Evolutionary conservation across 441 rosid genomes (phyloP).

Genomic region (Jatropha podagrica): DNA sequence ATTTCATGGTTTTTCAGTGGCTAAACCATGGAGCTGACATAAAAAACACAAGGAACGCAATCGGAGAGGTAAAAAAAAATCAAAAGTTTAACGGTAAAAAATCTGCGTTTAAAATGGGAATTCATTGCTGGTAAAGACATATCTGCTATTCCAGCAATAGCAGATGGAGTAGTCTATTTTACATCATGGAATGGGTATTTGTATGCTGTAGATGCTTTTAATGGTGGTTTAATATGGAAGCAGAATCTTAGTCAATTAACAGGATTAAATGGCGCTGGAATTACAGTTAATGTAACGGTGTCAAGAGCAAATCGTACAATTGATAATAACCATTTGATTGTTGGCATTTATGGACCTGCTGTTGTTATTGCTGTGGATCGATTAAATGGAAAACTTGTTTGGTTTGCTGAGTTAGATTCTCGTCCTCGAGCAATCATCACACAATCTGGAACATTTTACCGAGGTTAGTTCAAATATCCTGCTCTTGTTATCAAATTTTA

Average conservation of each 20-base stretch:
- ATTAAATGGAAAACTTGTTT: slow-evolving; percentile 33
- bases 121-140: slow-evolving; percentile 49
- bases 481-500: background rate
- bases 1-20: slow-evolving; percentile 34
- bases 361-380: slow-evolving; percentile 34
- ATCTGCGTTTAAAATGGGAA: slow-evolving; percentile 36
- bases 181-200: slow-evolving; percentile 50
- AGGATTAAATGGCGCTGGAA: slow-evolving; percentile 30
- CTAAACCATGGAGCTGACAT: slow-evolving; percentile 42
- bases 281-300: slow-evolving; percentile 27
- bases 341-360: slow-evolving; percentile 42
- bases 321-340: slow-evolving; percentile 27
- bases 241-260: slow-evolving; percentile 38
- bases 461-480: slow-evolving; percentile 22
- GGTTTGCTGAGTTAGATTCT: slow-evolving; percentile 31
- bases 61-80: slow-evolving; percentile 30
- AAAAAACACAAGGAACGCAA: slow-evolving; percentile 33
- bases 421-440: slow-evolving; percentile 36
- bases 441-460: slow-evolving; percentile 35
- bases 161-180: slow-evolving; percentile 41
- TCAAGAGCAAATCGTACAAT: slow-evolving; percentile 43
- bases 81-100: slow-evolving; percentile 26
- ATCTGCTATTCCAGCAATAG: slow-evolving; percentile 43
- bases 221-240: slow-evolving; percentile 39
- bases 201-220: slow-evolving; percentile 41